Percentiles rank a stretch among this genome's conserved stretches.
phyloP scores from a whole-genome alignment of 306 rosid genomes.

The Fragaria vesca region DNA sequence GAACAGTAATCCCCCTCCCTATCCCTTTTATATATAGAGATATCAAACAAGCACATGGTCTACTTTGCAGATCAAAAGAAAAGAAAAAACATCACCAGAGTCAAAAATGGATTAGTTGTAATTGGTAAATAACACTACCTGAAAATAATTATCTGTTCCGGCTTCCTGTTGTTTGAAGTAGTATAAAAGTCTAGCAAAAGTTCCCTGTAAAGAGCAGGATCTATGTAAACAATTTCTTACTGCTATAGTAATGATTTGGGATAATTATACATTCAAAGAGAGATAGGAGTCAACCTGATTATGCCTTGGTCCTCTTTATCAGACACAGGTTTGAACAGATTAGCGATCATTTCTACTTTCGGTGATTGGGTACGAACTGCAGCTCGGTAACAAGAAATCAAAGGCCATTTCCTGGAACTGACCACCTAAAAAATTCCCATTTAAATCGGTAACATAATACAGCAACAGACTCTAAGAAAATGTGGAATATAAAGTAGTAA shows the following conservation, averaged over 20 bases:
- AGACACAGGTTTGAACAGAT: constrained; percentile 31
- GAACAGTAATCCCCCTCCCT: too few relatives aligned
- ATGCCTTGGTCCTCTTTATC: too few relatives aligned
- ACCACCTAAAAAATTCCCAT: constrained; percentile 18
- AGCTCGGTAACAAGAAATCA: constrained; percentile 78
- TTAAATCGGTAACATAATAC: background rate
- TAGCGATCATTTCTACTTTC: constrained; percentile 79
- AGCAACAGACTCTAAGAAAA: background rate
- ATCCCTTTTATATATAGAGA: too few relatives aligned
- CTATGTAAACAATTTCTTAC: background rate
- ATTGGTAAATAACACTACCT: background rate
- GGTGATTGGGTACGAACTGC: constrained; percentile 82
- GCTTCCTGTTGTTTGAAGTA: constrained; percentile 47
- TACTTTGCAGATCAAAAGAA: background rate
- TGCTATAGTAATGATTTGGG: background rate
- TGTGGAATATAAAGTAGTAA: background rate
- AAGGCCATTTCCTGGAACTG: constrained; percentile 87
- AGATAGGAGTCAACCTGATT: too few relatives aligned
- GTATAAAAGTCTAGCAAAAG: constrained; percentile 55
- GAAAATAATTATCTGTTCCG: too few relatives aligned
- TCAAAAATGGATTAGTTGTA: too few relatives aligned
- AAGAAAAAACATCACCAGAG: too few relatives aligned
- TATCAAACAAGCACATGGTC: too few relatives aligned
- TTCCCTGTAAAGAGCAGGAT: constrained; percentile 23
- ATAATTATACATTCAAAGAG: constrained; percentile 43